Conservation (phyloP, 306 rosid species). For the Heteromeles arbutifolia region DNA sequence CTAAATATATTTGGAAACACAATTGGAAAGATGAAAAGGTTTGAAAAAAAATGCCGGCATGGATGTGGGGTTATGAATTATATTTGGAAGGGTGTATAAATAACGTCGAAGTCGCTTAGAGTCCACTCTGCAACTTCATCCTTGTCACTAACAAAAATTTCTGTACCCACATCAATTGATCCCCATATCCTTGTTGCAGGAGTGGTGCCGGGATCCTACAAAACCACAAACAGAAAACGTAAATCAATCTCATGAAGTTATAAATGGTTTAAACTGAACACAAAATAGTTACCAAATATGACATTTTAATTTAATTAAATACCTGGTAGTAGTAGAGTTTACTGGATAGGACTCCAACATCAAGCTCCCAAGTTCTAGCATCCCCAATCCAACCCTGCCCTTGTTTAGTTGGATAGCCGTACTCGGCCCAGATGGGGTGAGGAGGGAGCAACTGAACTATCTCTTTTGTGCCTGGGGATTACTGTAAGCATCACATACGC, state of each 20-base stretch:
- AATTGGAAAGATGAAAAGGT: not conserved
- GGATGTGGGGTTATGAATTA: not conserved
- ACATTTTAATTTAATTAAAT: not conserved
- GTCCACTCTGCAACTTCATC: constrained; percentile 81
- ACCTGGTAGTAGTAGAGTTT: constrained; percentile 74
- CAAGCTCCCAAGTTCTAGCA: constrained; percentile 75
- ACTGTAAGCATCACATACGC: constrained; percentile 71
- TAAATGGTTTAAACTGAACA: not conserved
- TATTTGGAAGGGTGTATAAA: constrained; percentile 8
- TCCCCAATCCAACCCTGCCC: constrained; percentile 81
- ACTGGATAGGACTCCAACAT: constrained; percentile 65
- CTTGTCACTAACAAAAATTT: constrained; percentile 55
- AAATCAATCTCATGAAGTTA: not conserved
- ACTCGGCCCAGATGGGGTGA: constrained; percentile 67
- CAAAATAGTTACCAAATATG: too few relatives aligned
- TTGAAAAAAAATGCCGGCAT: not conserved
- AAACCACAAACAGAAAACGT: not conserved
- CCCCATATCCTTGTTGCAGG: constrained; percentile 72
- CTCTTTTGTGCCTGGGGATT: constrained; percentile 88
- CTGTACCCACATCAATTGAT: constrained; percentile 67
- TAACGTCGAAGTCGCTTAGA: constrained; percentile 52
- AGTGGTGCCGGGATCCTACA: constrained; percentile 57
- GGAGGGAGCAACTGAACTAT: constrained; percentile 73
- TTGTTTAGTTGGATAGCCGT: constrained; percentile 61
- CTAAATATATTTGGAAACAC: not conserved